phyloP scores from a whole-genome alignment of 495 filamentous ascomycete species.

The Hypoxylon perforatum region DNA sequence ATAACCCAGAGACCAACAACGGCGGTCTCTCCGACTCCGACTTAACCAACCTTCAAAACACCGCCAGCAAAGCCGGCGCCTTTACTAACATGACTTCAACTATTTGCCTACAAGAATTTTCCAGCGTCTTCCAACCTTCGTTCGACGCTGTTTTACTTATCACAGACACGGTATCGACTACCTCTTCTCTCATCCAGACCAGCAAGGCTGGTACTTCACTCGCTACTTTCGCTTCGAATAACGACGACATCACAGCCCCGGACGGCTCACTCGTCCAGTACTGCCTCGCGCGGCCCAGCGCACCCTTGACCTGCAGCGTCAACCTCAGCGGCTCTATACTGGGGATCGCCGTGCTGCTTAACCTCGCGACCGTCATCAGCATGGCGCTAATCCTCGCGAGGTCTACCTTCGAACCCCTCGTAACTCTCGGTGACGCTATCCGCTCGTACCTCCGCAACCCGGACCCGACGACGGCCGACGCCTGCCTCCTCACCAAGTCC shows the following conservation, averaged over 20 bases:
- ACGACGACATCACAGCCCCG: constrained; percentile 30
- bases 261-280: constrained; percentile 41
- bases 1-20: constrained; percentile 44
- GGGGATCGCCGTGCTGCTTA: constrained; percentile 52
- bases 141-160: constrained; percentile 52
- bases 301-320: constrained; percentile 50
- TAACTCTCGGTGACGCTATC: constrained; percentile 59
- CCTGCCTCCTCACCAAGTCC: constrained; percentile 53
- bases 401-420: constrained; percentile 52
- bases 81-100: constrained; percentile 22
- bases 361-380: constrained; percentile 50
- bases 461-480: constrained; percentile 42
- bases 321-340: constrained; percentile 55
- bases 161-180: constrained; percentile 40
- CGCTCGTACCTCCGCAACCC: constrained; percentile 57
- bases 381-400: constrained; percentile 47
- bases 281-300: constrained; percentile 48
- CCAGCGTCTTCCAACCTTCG: constrained; percentile 43
- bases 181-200: constrained; percentile 48
- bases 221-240: constrained; percentile 28
- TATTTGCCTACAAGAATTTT: constrained; percentile 32
- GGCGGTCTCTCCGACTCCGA: constrained; percentile 48
- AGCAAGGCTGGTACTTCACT: constrained; percentile 32
- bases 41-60: constrained; percentile 49
- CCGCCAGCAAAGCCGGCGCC: constrained; percentile 32